Evolutionary conservation across 1,284 basidiomycete genomes (phyloP), one percentile per base, ranked within the genome.

Genomic region (Marasmius sp.): DNA sequence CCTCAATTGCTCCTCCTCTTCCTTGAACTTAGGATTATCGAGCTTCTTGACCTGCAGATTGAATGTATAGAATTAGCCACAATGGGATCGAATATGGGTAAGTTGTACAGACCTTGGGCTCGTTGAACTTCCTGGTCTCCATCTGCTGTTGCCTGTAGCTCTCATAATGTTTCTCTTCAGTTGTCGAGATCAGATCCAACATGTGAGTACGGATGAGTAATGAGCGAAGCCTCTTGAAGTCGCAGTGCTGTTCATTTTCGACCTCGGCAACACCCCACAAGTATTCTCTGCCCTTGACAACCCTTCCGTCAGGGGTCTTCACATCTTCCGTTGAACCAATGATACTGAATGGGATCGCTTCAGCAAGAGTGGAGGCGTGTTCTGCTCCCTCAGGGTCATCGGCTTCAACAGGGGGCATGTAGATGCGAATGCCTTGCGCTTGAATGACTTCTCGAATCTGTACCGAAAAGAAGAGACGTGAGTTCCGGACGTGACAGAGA

Each of bases 231-330:
- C 98, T 98, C 79, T 94, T 94, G 85, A 99, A 99, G 79, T 99
- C 97, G 75, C 97, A 99, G 81, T 99, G 97, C 74, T 92, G 91
- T 81, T 98, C 97, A 74, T 99, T 98, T 80, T 99, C 97, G 62
- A 99, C 95, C 82, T 99, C 97, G 27, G 97, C 97, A 36, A 98
- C 95, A 81, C 97, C 97, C 97, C 97, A 99, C n/a, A 97, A 87
- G 76, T 99, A 99, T 76, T 98, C 94, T 71, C 97, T 91, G 50
- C 97, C 97, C 78, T 98, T 98, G 74, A 99, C 97, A 38, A 88
- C 80, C 61, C 96, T 89, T 11, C 97, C 97, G 74, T 99, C 97
- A 43, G 82, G 76, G 2, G 95, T 97, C 68, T 86, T 86, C 27
- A 99, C 97, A 70, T 99, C 97, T 71, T 96, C 88, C 0, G 94